Conservation (phyloP, 2,329 filamentous ascomycete genomes). For the Pseudodiploospora longispora region DNA sequence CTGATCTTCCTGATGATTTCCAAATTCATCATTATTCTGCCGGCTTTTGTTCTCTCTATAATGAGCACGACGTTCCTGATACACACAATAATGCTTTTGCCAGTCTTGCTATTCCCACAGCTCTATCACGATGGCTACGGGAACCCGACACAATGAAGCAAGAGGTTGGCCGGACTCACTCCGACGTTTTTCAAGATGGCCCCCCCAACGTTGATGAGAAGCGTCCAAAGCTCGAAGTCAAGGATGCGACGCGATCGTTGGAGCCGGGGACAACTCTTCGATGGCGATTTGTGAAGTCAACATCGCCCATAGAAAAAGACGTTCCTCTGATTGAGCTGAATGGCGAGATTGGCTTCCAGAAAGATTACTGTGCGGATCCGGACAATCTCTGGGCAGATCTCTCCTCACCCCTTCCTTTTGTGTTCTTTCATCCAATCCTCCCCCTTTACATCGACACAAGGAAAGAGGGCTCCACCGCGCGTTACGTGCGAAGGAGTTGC, state of each 20-base stretch:
- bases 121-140: slow-evolving; percentile 69
- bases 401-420: slow-evolving; percentile 59
- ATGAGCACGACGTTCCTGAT: slow-evolving; percentile 49
- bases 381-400: slow-evolving; percentile 62
- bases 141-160: slow-evolving; percentile 60
- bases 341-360: slow-evolving; percentile 65
- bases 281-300: slow-evolving; percentile 58
- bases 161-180: slow-evolving; percentile 56
- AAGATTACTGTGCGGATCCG: slow-evolving; percentile 59
- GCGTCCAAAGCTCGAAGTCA: slow-evolving; percentile 40
- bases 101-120: slow-evolving; percentile 65
- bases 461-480: slow-evolving; percentile 73
- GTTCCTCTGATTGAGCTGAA: slow-evolving; percentile 63
- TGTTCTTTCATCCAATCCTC: slow-evolving; percentile 80
- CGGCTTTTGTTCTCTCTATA: slow-evolving; percentile 69
- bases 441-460: slow-evolving; percentile 91
- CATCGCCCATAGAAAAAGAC: slow-evolving; percentile 46
- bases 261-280: slow-evolving; percentile 40
- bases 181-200: slow-evolving; percentile 59
- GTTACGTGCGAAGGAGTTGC: slow-evolving; percentile 89
- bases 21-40: slow-evolving; percentile 62
- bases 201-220: slow-evolving; percentile 35
- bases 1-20: slow-evolving; percentile 54
- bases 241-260: slow-evolving; percentile 32
- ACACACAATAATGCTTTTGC: slow-evolving; percentile 70